Evolutionary conservation across 1,284 basidiomycete species (phyloP).

Genomic region (Papiliotrema laurentii): DNA sequence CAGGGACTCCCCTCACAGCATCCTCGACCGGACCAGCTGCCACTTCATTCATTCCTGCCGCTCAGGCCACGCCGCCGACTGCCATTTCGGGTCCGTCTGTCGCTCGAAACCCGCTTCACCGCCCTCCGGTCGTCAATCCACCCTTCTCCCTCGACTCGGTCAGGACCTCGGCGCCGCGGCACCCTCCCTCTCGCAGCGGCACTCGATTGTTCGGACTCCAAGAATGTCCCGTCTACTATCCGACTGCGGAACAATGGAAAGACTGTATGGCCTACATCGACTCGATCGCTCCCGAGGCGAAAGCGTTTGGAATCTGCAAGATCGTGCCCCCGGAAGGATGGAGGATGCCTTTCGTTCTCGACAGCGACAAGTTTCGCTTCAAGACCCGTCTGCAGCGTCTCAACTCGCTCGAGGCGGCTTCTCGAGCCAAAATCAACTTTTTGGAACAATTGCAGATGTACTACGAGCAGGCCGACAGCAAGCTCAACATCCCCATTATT

Average conservation of each 20-base stretch:
- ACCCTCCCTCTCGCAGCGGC: slow-evolving; percentile 26
- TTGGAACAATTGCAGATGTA: slow-evolving; percentile 92
- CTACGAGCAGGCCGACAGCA: slow-evolving; percentile 80
- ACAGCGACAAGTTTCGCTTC: slow-evolving; percentile 73
- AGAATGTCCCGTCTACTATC: slow-evolving; percentile 87
- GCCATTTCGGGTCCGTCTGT: slow-evolving; percentile 16
- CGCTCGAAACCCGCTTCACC: slow-evolving; percentile 31
- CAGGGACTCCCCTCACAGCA: slow-evolving; percentile 26
- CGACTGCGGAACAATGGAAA: slow-evolving; percentile 81
- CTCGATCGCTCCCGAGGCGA: slow-evolving; percentile 70
- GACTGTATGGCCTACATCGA: slow-evolving; percentile 96
- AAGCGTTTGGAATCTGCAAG: slow-evolving; percentile 88
- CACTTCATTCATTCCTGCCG: slow-evolving; percentile 37
- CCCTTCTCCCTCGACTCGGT: slow-evolving; percentile 34
- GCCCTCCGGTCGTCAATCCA: slow-evolving; percentile 26
- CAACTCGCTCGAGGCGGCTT: slow-evolving; percentile 95
- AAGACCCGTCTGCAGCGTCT: slow-evolving; percentile 91
- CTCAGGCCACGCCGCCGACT: slow-evolving; percentile 11
- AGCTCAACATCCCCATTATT: slow-evolving; percentile 84
- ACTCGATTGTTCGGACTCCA: slow-evolving; percentile 73
- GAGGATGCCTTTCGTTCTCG: slow-evolving; percentile 95
- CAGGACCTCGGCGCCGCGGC: slow-evolving; percentile 28
- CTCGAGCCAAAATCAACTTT: slow-evolving; percentile 94
- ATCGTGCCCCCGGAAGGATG: slow-evolving; percentile 89
- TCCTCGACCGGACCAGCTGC: slow-evolving; percentile 19